A percentile compares a stretch with the other conserved stretches of the same genome.
These are phyloP conservation scores for Rubia yunnanensis DNA, from an alignment of 257 asterid species.

Conservation along the genomic window DNA sequence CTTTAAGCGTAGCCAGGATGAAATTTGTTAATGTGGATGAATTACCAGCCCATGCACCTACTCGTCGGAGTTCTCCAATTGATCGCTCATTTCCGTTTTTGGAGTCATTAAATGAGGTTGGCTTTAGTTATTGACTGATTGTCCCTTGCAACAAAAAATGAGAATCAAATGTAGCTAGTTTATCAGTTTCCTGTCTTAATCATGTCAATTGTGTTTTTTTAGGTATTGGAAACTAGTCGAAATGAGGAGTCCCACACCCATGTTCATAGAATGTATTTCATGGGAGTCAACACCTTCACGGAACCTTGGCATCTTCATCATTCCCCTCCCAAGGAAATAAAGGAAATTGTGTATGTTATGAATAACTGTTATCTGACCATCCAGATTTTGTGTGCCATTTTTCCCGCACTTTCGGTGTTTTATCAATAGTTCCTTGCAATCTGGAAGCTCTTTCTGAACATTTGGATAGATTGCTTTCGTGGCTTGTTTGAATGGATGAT, in stretches of 20 bases:
- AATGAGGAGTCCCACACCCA: slow-evolving; percentile 75
- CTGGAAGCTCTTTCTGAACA: background rate
- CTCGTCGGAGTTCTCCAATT: slow-evolving; percentile 58
- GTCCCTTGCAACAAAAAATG: background rate
- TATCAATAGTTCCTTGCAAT: background rate
- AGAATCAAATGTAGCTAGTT: background rate
- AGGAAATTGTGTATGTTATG: slow-evolving; percentile 68
- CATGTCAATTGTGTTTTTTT: slow-evolving; percentile 9
- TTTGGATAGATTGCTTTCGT: background rate
- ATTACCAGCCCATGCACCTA: slow-evolving; percentile 55
- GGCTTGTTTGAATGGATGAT: background rate
- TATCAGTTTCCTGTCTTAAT: background rate
- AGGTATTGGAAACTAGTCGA: slow-evolving; percentile 88
- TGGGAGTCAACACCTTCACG: slow-evolving; percentile 73
- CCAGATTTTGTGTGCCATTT: background rate
- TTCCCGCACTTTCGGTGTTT: background rate
- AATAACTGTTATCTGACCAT: slow-evolving; percentile 1
- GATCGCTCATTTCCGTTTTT: slow-evolving; percentile 85
- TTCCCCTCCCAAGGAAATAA: slow-evolving; percentile 84
- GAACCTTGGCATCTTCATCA: slow-evolving; percentile 90
- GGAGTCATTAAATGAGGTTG: slow-evolving; percentile 85
- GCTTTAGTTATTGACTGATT: background rate
- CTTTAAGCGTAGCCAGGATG: slow-evolving; percentile 85
- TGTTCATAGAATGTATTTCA: slow-evolving; percentile 78
- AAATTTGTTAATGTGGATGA: slow-evolving; percentile 70